phyloP scores from a whole-genome alignment of 2,329 filamentous ascomycete genomes.

The Clonostachys sp. region DNA sequence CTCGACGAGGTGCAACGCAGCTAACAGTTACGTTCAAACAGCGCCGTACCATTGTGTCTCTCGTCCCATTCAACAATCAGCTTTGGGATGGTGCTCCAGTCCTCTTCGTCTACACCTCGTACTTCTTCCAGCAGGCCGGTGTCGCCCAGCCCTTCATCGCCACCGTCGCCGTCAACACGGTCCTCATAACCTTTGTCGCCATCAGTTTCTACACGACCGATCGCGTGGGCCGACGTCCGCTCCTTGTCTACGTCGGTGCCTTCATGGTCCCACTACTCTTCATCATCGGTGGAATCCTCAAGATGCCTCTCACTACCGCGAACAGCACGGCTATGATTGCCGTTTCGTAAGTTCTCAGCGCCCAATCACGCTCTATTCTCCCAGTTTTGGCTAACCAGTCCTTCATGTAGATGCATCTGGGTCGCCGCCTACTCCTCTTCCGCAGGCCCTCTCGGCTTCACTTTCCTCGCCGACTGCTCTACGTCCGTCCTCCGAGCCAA shows the following conservation, averaged over 20 bases:
- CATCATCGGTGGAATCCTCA: not conserved
- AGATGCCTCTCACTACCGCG: slow-evolving; percentile 3
- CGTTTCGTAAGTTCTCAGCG: not conserved
- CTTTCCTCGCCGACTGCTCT: not conserved
- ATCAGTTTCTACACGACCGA: slow-evolving; percentile 64
- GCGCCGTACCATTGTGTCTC: not conserved
- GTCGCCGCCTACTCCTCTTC: not conserved
- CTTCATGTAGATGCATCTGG: not conserved
- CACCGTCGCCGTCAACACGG: slow-evolving; percentile 37
- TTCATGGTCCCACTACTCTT: slow-evolving; percentile 30
- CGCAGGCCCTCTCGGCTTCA: not conserved
- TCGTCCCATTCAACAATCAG: not conserved
- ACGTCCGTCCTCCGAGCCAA: not conserved
- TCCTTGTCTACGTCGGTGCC: slow-evolving; percentile 25
- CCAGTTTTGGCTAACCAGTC: not conserved
- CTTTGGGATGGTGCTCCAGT: not conserved
- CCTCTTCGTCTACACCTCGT: slow-evolving; percentile 11
- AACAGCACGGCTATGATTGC: slow-evolving; percentile 3
- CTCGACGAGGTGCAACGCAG: no score
- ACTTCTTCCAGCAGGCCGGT: slow-evolving; percentile 27
- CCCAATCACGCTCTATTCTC: not conserved
- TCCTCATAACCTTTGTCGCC: slow-evolving; percentile 50
- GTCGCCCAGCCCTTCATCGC: slow-evolving; percentile 25
- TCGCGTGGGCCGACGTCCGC: slow-evolving; percentile 36
- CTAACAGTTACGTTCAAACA: not conserved